Percentiles rank a stretch among this genome's conserved stretches.
Evolutionary conservation across 768 basidiomycete genomes (phyloP).

Genomic region (Scleroderma citrinum): DNA sequence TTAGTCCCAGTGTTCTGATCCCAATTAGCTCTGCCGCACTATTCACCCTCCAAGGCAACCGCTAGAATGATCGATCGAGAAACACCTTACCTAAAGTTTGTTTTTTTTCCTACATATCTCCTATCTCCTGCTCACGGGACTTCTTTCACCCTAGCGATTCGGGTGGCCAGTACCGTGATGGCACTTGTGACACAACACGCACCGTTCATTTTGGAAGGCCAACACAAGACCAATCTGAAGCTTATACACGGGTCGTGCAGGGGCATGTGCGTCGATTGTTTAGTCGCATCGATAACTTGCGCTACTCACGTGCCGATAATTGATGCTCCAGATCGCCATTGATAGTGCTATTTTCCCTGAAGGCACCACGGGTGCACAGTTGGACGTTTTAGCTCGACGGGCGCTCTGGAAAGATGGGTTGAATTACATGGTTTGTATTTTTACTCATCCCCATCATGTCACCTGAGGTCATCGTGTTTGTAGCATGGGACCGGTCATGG

Average conservation of each 20-base stretch:
- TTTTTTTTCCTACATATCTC: conserved; percentile 12
- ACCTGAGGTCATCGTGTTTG: conserved; percentile 15
- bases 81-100: conserved; percentile 86
- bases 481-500: conserved; percentile 93
- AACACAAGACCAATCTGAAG: conserved; percentile 78
- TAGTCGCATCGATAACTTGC: conserved; percentile 10
- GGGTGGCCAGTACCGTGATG: conserved; percentile 85
- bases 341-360: conserved; percentile 87
- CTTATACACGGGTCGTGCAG: conserved; percentile 92
- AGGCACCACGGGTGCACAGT: conserved; percentile 75
- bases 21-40: conserved; percentile 80
- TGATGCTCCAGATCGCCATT: conserved; percentile 68
- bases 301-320: conserved; percentile 13
- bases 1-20: not conserved
- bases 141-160: conserved; percentile 60
- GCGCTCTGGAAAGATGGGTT: conserved; percentile 83
- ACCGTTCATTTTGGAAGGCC: conserved; percentile 87
- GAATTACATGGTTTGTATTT: conserved; percentile 60
- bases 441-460: not conserved
- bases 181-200: conserved; percentile 81
- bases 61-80: conserved; percentile 73
- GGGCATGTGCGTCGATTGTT: conserved; percentile 69
- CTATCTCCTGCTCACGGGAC: conserved; percentile 9
- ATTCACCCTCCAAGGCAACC: conserved; percentile 64
- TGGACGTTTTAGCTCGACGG: conserved; percentile 87